A percentile compares a stretch with the other conserved stretches of the same genome.
Evolutionary conservation across 169 alveolate species (phyloP).

Genomic region (Plasmodium knowlesi): DNA sequence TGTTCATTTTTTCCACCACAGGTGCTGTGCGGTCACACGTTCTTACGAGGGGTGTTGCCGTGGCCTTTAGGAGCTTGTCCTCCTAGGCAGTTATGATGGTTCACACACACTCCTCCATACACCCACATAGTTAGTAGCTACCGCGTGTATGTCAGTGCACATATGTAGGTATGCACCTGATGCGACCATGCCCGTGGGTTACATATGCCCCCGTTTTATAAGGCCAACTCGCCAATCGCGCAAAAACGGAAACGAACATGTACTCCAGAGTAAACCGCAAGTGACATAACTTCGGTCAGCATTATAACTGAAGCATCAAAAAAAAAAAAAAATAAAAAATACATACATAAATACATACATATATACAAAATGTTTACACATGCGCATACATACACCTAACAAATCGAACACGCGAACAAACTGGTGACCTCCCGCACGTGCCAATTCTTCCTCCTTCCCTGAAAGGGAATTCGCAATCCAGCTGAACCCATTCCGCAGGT

Average conservation of each 20-base stretch:
- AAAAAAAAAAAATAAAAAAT: too few relatives aligned
- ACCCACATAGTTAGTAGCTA: neutral
- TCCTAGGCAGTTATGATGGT: neutral
- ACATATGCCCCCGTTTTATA: neutral
- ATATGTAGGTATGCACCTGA: neutral
- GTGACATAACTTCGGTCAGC: neutral
- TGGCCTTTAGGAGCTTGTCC: neutral
- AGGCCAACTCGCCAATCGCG: neutral
- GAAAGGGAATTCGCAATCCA: neutral
- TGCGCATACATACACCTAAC: neutral
- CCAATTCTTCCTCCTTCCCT: neutral
- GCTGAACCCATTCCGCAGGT: neutral
- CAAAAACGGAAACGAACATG: neutral
- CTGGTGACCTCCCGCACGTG: neutral
- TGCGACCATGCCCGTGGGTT: neutral
- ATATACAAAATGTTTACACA: too few relatives aligned
- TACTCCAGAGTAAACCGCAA: neutral
- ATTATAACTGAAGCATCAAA: neutral
- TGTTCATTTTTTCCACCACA: constrained; percentile 8
- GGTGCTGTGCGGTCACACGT: neutral
- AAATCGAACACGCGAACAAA: neutral
- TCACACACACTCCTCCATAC: neutral
- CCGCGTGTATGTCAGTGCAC: neutral
- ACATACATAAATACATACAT: too few relatives aligned
- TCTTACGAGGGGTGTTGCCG: neutral